phyloP scores from a whole-genome alignment of 352 stramenopile species.

The Phytopythium vexans region DNA sequence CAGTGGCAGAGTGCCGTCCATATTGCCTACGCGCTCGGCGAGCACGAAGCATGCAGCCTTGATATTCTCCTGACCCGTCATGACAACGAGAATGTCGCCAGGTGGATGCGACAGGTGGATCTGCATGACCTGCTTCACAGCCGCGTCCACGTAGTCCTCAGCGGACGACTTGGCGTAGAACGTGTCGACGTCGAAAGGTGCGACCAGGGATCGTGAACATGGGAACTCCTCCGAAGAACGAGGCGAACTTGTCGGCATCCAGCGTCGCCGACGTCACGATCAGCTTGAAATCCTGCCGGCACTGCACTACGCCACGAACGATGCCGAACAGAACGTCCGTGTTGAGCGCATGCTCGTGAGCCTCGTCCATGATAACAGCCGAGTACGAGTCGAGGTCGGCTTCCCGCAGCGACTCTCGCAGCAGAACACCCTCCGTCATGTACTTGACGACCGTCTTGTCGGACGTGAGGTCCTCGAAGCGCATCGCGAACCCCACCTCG shows the following conservation, averaged over 20 bases:
- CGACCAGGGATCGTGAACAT: conserved; percentile 96
- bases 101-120: conserved; percentile 97
- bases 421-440: conserved; percentile 90
- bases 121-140: conserved; percentile 97
- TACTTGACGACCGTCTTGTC: conserved; percentile 98
- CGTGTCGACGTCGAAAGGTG: conserved; percentile 83
- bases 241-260: conserved; percentile 96
- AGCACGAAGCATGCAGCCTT: conserved; percentile 94
- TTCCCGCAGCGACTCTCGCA: conserved; percentile 93
- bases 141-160: conserved; percentile 98
- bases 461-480: conserved; percentile 93
- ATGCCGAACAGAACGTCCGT: conserved; percentile 95
- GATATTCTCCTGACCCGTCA: conserved; percentile 99
- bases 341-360: conserved; percentile 93
- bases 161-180: conserved; percentile 91
- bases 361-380: conserved; percentile 93
- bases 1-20: conserved; percentile 89
- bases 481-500: conserved; percentile 91
- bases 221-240: conserved; percentile 96
- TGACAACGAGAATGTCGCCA: conserved; percentile 99
- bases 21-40: conserved; percentile 92
- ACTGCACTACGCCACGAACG: conserved; percentile 87
- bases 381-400: conserved; percentile 85
- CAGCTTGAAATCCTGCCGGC: conserved; percentile 88
- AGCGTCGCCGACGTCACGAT: conserved; percentile 96